Percentiles rank a stretch among this genome's conserved stretches.
Evolutionary conservation across 1,284 basidiomycete genomes (phyloP).

Genomic region (Ganoderma sp.): DNA sequence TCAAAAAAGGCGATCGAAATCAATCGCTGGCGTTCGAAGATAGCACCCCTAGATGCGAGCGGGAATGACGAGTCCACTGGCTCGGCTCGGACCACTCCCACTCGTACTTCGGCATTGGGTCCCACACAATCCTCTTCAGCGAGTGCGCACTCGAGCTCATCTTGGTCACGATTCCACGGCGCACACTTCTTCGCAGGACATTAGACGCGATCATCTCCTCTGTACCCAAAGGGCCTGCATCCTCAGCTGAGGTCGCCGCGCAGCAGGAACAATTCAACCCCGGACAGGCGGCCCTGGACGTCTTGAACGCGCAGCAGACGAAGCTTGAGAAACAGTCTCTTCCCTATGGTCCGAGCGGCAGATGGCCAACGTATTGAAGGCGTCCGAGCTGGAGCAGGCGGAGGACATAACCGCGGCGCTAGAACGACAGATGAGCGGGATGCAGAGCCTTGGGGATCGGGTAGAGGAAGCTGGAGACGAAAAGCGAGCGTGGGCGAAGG

Average conservation of each 20-base stretch:
- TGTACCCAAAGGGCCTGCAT: conserved; percentile 43
- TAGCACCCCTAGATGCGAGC: conserved; percentile 40
- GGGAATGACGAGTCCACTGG: conserved; percentile 42
- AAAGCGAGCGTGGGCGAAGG: conserved; percentile 59
- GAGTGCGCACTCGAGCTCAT: conserved; percentile 44
- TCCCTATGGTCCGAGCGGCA: conserved; percentile 67
- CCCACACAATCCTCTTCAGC: conserved; percentile 56
- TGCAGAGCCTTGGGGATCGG: conserved; percentile 59
- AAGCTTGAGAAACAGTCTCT: conserved; percentile 66
- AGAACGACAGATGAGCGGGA: conserved; percentile 63
- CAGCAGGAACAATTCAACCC: conserved; percentile 59
- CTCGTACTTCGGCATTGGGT: conserved; percentile 56
- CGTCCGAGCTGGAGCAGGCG: conserved; percentile 66
- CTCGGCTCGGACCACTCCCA: conserved; percentile 60
- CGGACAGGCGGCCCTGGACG: conserved; percentile 59
- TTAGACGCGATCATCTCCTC: conserved; percentile 62
- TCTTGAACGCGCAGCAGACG: conserved; percentile 63
- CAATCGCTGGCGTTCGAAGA: conserved; percentile 55
- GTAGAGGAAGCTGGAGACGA: conserved; percentile 57
- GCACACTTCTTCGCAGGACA: conserved; percentile 83
- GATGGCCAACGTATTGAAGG: conserved; percentile 64
- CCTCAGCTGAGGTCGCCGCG: conserved; percentile 42
- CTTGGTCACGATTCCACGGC: conserved; percentile 70
- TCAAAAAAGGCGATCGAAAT: conserved; percentile 68
- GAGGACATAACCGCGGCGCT: conserved; percentile 66